Base-by-base conservation (phyloP, 148 eudicot species). In the Rhododendron henanense region DNA sequence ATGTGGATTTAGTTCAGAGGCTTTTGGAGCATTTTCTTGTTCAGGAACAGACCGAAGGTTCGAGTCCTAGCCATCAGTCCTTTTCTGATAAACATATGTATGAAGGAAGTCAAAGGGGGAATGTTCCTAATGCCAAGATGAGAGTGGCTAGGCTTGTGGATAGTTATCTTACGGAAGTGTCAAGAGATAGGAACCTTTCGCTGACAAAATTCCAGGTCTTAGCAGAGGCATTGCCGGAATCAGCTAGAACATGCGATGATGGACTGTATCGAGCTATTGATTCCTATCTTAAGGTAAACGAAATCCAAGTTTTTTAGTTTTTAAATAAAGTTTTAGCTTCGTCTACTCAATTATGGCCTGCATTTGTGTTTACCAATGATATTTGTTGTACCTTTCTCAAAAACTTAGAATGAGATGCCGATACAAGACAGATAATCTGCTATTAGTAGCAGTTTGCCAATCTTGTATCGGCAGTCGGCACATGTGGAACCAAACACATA, bases 151-250 rank as follows among this genome's bases (percentile, higher is more conserved):
- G 96, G 91, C 96, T 97, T 25, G 94, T 94, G 14, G 99, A 97
- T 67, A 94, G 99, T 86, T 97, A 97, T 90, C 90, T 97, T 10
- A 96, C 99, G 0, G 98, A 97, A 88, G 98, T 93, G 6, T 93
- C 99, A 11, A 93, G 94, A 55, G 99, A 97, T 55, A 91, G 95
- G 78, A 93, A 91, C 82, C 89, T 97, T 7, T 91, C 98, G 0
- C 87, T 95, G 61, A 95, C 96, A 3, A 97, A 97, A 88, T 97
- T 97, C 90, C 98, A 95, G 87, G 99, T 97, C 73, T 88, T 97
- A 61, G 98, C 99, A 6, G 98, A 97, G 94, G 95, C 99, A 23
- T 91, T 97, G 89, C 99, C 99, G 0, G 98, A 95, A 83, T 97
- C 95, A 25, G 96, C 98, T 61, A 94, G 99, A 88, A 95, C 94